Evolutionary conservation across 2,329 filamentous ascomycete species (phyloP).

Genomic region (Sclerotinia borealis): DNA sequence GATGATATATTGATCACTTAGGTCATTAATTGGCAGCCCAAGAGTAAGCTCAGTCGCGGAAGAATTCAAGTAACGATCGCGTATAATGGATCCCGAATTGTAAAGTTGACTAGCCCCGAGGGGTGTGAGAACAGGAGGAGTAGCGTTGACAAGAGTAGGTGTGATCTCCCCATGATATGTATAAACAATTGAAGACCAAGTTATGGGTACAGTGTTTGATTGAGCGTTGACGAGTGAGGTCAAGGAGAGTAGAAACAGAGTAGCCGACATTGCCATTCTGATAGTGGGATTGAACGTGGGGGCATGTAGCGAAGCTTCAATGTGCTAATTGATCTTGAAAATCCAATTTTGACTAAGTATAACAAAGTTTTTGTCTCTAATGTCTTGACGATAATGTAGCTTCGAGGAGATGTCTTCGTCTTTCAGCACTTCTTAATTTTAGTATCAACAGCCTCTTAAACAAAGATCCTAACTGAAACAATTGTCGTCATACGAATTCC

Average conservation of each 20-base stretch:
- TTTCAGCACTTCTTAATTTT: background rate
- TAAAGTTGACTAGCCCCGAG: slow-evolving; percentile 48
- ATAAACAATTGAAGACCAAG: slow-evolving; percentile 28
- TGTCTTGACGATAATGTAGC: background rate
- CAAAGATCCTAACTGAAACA: background rate
- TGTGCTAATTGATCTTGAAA: background rate
- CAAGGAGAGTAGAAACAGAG: slow-evolving; percentile 16
- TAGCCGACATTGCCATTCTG: background rate
- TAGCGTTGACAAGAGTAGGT: slow-evolving; percentile 33
- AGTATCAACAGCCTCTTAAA: background rate
- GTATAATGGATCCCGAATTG: slow-evolving; percentile 43
- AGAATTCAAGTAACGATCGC: slow-evolving; percentile 42
- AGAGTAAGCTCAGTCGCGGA: slow-evolving; percentile 27
- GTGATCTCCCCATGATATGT: slow-evolving; percentile 47
- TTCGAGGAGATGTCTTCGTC: background rate
- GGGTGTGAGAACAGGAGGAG: slow-evolving; percentile 41
- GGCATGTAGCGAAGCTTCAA: background rate
- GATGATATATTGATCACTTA: background rate
- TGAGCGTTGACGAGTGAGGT: slow-evolving; percentile 12
- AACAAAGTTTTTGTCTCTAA: background rate
- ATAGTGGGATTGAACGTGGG: background rate
- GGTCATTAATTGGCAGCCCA: slow-evolving; percentile 22
- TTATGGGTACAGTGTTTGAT: slow-evolving; percentile 14
- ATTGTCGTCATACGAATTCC: background rate
- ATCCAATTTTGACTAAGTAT: background rate